Conservation (phyloP, 495 filamentous ascomycete genomes). For the Xeromyces bisporus region DNA sequence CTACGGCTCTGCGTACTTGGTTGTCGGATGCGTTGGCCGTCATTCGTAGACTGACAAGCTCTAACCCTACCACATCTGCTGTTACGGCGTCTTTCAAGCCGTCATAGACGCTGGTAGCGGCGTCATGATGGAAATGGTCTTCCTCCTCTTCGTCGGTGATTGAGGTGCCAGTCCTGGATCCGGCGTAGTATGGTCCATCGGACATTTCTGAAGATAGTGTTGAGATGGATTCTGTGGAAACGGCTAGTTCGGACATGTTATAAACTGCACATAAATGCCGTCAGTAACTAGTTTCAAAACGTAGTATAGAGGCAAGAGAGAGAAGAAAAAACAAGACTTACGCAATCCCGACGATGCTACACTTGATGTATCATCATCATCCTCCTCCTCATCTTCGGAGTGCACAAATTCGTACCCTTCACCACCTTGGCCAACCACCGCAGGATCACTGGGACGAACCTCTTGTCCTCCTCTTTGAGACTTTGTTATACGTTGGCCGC, state of each 20-base stretch:
- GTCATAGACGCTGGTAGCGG: constrained; percentile 67
- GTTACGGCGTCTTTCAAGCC: constrained; percentile 56
- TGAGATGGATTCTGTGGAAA: constrained; percentile 68
- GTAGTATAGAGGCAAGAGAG: constrained; percentile 9
- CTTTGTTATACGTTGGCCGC: constrained; percentile 37
- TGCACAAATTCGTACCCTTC: constrained; percentile 33
- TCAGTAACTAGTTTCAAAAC: constrained; percentile 1
- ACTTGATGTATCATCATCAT: constrained; percentile 28
- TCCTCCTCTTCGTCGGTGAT: constrained; percentile 42
- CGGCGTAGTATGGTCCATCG: constrained; percentile 11
- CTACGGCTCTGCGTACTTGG: constrained; percentile 73
- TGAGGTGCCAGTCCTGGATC: constrained; percentile 35
- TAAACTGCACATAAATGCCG: constrained; percentile 36
- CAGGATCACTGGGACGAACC: constrained; percentile 32
- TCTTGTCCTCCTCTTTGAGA: constrained; percentile 30
- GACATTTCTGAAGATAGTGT: constrained; percentile 40
- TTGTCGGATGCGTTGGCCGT: constrained; percentile 75
- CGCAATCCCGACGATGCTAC: constrained; percentile 34
- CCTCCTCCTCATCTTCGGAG: constrained; percentile 34
- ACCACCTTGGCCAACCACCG: constrained; percentile 27
- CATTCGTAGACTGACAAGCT: constrained; percentile 79
- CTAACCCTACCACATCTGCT: constrained; percentile 73
- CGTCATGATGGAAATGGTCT: constrained; percentile 73
- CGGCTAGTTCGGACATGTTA: constrained; percentile 44
- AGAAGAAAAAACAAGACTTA: constrained; percentile 19